Evolutionary conservation across 177 flowering plant species (phyloP), one percentile per base, ranked within the genome.

Genomic region (Tripterygium wilfordii): DNA sequence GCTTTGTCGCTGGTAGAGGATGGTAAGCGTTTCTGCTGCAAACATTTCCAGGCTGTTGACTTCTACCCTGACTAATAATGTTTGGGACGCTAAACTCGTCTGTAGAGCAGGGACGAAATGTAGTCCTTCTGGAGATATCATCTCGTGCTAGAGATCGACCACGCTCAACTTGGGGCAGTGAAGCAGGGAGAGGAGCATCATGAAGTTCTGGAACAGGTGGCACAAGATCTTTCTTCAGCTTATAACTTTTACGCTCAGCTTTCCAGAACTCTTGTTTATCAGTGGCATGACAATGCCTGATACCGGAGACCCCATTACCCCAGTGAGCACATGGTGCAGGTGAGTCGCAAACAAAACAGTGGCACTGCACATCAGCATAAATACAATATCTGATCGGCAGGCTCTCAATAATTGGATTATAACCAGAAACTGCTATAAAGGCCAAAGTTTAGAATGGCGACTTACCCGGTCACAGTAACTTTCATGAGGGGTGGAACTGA

Each of bases 301-400:
- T 5, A 20, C 21, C 42, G 37, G 67, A 60, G 38, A 16, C 41
- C 42, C 88, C 91, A 18, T 67, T 60, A 28, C 79, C 82, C 98
- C 98, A 91, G 36, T 45, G 39, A 10, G 33, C 43, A 58, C 98
- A 91, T 35, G 98, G 98, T 17, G 96, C 95, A 54, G 30, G 72
- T 44, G 61, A 41, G 53, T 91, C 98, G 62, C 98, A 91, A 16
- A 88, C 96, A 63, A 74, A 88, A 70, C 98, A 91, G 40, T 91
- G 92, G 54, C 98, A 91, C 98, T 91, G 92, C 58, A 69, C 56
- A 67, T 50, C 47, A 42, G n/a, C 30, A 33, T 39, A 3, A 23
- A 17, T 4, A 42, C 18, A 3, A 29, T 38, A 31, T 39, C 15
- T 49, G 26, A 17, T 28, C 3, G 39, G 22, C 13, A 29, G 15